Percentiles rank a stretch among this genome's conserved stretches.
phyloP scores from a whole-genome alignment of 352 stramenopile genomes.

The Globisporangium rhizosaccharum region DNA sequence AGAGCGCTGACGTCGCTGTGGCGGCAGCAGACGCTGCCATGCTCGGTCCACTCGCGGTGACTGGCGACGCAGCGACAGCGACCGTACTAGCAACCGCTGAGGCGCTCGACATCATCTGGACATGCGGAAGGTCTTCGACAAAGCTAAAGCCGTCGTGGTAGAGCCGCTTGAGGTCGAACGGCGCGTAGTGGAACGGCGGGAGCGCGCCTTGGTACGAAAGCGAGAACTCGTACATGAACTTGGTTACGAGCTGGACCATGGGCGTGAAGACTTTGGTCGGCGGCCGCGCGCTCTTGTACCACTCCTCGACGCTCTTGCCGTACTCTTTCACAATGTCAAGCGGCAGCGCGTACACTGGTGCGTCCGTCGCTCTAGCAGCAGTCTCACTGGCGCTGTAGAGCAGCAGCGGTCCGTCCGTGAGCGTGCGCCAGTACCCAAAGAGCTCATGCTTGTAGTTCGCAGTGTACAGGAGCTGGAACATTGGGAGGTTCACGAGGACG shows the following conservation, averaged over 20 bases:
- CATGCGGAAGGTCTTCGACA: constrained; percentile 48
- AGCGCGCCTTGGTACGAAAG: constrained; percentile 64
- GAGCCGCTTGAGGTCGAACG: constrained; percentile 65
- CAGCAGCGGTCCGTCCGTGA: constrained; percentile 72
- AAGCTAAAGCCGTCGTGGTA: constrained; percentile 74
- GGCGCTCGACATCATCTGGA: constrained; percentile 21
- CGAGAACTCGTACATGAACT: constrained; percentile 90
- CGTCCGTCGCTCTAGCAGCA: constrained; percentile 11
- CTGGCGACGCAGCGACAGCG: not conserved
- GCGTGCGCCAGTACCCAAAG: constrained; percentile 87
- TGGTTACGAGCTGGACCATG: constrained; percentile 77
- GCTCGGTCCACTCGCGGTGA: constrained; percentile 3
- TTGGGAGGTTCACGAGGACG: constrained; percentile 85
- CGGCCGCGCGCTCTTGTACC: constrained; percentile 68
- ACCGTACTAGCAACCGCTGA: constrained; percentile 10
- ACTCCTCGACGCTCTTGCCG: constrained; percentile 84
- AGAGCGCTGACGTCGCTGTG: constrained; percentile 17
- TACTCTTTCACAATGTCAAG: constrained; percentile 93
- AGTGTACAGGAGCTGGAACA: constrained; percentile 91
- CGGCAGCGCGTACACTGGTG: constrained; percentile 44
- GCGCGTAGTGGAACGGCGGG: constrained; percentile 72
- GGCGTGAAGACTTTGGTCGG: constrained; percentile 69
- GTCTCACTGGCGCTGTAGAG: constrained; percentile 30
- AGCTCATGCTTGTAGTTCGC: constrained; percentile 88
- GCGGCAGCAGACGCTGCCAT: constrained; percentile 23